Conservation (phyloP, 805 yeast species). For the Sporopachydermia lactativora region DNA sequence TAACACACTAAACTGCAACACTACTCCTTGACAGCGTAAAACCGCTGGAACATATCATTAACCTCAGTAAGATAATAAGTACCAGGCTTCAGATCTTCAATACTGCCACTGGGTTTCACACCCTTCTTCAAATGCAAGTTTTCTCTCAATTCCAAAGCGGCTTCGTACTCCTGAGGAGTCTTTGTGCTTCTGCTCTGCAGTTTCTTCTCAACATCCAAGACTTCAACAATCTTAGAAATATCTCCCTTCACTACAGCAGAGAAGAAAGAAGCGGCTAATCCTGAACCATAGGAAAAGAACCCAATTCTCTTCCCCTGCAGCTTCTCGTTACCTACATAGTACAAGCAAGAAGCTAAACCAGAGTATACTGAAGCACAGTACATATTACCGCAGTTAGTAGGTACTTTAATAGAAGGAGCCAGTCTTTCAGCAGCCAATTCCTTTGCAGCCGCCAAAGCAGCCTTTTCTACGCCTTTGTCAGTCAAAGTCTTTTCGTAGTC, state of each 20-base stretch:
- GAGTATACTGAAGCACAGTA: conserved; percentile 92
- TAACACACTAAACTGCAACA: neutral
- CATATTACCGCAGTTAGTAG: conserved; percentile 97
- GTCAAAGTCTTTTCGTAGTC: conserved; percentile 66
- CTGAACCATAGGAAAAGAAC: conserved; percentile 94
- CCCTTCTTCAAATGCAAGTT: conserved; percentile 71
- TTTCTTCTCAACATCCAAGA: conserved; percentile 52
- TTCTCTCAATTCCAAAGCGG: conserved; percentile 76
- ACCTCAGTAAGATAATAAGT: conserved; percentile 72
- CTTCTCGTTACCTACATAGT: conserved; percentile 56
- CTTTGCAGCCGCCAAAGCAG: conserved; percentile 68
- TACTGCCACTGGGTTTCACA: conserved; percentile 66
- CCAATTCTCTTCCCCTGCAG: conserved; percentile 80
- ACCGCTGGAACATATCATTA: conserved; percentile 83
- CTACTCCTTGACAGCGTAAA: conserved; percentile 55
- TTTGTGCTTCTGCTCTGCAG: conserved; percentile 49
- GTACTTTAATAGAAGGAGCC: conserved; percentile 65
- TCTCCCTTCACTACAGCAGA: conserved; percentile 75
- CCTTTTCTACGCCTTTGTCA: conserved; percentile 74
- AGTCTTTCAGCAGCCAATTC: conserved; percentile 53
- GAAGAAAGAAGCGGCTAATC: conserved; percentile 84
- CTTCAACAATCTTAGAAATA: conserved; percentile 46
- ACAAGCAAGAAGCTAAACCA: conserved; percentile 68
- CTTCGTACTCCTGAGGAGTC: conserved; percentile 73
- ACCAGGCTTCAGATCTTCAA: conserved; percentile 58